Evolutionary conservation across 805 yeast species (phyloP).

Genomic region (Ogataea paraovalis): DNA sequence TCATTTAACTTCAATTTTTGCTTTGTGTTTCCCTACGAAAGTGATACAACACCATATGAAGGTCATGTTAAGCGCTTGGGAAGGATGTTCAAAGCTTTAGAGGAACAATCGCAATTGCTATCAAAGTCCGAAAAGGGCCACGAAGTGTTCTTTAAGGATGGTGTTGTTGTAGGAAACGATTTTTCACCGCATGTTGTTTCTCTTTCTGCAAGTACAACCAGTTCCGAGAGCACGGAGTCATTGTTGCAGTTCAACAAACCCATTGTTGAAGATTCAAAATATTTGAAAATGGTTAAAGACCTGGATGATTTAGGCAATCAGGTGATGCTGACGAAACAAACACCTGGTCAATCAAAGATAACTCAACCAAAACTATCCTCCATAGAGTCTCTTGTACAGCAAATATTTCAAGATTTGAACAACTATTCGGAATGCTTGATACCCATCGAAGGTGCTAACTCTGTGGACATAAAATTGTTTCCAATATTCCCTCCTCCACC

Average conservation of each 20-base stretch:
- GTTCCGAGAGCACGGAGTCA: constrained; percentile 1
- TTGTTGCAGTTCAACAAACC: constrained; percentile 7
- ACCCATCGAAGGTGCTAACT: constrained; percentile 84
- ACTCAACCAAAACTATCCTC: constrained; percentile 34
- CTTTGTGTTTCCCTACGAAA: constrained; percentile 80
- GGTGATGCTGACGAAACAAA: constrained; percentile 17
- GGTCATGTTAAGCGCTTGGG: constrained; percentile 81
- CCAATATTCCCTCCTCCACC: constrained; percentile 85
- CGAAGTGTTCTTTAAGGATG: constrained; percentile 38
- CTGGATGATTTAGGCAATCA: constrained; percentile 25
- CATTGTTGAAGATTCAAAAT: constrained; percentile 21
- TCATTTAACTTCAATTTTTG: constrained; percentile 91
- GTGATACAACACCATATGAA: constrained; percentile 83
- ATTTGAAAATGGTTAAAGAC: constrained; percentile 30
- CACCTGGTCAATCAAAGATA: constrained; percentile 21
- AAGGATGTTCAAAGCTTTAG: constrained; percentile 82
- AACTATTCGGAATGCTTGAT: constrained; percentile 94
- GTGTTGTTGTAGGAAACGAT: not conserved
- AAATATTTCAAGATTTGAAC: constrained; percentile 90
- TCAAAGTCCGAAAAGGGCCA: constrained; percentile 50
- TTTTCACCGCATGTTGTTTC: not conserved
- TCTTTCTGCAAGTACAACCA: not conserved
- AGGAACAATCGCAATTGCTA: constrained; percentile 78
- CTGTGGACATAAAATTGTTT: constrained; percentile 89
- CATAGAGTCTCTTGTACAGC: constrained; percentile 77